Conservation (phyloP, 2,329 filamentous ascomycete species). For the Teratosphaeriaceae sp. region DNA sequence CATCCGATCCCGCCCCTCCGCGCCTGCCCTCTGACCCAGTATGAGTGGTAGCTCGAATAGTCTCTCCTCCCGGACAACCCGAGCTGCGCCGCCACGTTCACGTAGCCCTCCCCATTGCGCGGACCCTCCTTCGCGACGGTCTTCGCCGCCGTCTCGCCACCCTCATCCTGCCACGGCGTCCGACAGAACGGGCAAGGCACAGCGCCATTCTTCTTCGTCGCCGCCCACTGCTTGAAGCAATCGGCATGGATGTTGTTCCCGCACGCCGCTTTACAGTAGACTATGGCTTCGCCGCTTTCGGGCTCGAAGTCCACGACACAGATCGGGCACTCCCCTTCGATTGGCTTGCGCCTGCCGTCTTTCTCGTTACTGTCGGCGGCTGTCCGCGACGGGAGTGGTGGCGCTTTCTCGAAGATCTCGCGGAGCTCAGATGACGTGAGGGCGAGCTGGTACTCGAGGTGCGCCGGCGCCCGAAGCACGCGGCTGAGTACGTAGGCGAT, state of each 20-base stretch:
- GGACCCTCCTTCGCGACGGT: slow-evolving; percentile 14
- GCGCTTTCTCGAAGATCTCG: slow-evolving; percentile 49
- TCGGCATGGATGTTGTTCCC: slow-evolving; percentile 56
- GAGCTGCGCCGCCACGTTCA: slow-evolving; percentile 25
- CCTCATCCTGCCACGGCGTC: slow-evolving; percentile 18
- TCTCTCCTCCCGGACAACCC: slow-evolving; percentile 21
- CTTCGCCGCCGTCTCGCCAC: slow-evolving; percentile 11
- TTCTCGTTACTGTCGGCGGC: slow-evolving; percentile 24
- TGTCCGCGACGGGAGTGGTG: slow-evolving; percentile 38
- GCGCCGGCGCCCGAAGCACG: slow-evolving; percentile 49
- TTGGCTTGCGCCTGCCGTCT: slow-evolving; percentile 48
- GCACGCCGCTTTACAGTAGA: slow-evolving; percentile 55
- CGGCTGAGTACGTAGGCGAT: slow-evolving; percentile 54
- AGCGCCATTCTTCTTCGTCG: slow-evolving; percentile 13
- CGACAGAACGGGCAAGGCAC: slow-evolving; percentile 29
- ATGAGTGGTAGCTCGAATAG: slow-evolving; percentile 23
- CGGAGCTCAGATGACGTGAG: slow-evolving; percentile 53
- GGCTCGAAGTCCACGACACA: slow-evolving; percentile 52
- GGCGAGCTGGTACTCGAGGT: slow-evolving; percentile 54
- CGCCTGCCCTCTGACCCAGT: slow-evolving; percentile 16
- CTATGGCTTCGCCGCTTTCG: slow-evolving; percentile 37
- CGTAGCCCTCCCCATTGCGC: slow-evolving; percentile 25
- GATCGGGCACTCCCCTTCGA: slow-evolving; percentile 58
- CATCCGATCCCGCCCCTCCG: slow-evolving; percentile 7
- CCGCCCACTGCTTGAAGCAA: slow-evolving; percentile 51